Evolutionary conservation across 1,139 yeast species (phyloP).

Genomic region (Yamadazyma triangularis): DNA sequence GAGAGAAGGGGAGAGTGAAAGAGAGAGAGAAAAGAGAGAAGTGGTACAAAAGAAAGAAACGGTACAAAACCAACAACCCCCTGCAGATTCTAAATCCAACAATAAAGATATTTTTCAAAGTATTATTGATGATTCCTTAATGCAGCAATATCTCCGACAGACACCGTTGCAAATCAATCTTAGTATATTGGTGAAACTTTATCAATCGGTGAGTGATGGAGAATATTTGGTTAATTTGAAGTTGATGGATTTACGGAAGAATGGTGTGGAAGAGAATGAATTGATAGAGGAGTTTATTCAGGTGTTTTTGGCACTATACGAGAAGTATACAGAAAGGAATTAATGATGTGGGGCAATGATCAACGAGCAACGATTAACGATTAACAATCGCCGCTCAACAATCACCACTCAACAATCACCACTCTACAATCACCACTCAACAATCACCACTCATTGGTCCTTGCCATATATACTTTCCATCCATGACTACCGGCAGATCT

Average conservation of each 20-base stretch:
- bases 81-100: slow-evolving; percentile 1
- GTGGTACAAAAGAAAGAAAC: slow-evolving; percentile 2
- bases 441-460: neutral
- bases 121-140: slow-evolving; percentile 28
- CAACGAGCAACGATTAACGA: too few species aligned
- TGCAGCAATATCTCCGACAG: slow-evolving; percentile 19
- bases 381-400: too few species aligned
- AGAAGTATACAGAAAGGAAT: neutral
- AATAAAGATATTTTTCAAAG: slow-evolving; percentile 10
- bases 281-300: slow-evolving; percentile 58
- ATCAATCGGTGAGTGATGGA: slow-evolving; percentile 40
- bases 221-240: slow-evolving; percentile 56
- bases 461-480: slow-evolving; percentile 24
- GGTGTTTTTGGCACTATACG: slow-evolving; percentile 12
- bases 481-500: slow-evolving; percentile 13
- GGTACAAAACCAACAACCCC: neutral
- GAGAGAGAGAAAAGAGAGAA: slow-evolving; percentile 1
- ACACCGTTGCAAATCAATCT: slow-evolving; percentile 11
- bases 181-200: slow-evolving; percentile 9
- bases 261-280: slow-evolving; percentile 63
- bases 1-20: slow-evolving; percentile 1
- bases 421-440: neutral
- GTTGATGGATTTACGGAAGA: slow-evolving; percentile 52
- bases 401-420: too few species aligned
- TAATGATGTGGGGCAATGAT: too few species aligned